Base-by-base conservation (phyloP, 2,329 filamentous ascomycete genomes). In the Nigrograna mackinnonii region DNA sequence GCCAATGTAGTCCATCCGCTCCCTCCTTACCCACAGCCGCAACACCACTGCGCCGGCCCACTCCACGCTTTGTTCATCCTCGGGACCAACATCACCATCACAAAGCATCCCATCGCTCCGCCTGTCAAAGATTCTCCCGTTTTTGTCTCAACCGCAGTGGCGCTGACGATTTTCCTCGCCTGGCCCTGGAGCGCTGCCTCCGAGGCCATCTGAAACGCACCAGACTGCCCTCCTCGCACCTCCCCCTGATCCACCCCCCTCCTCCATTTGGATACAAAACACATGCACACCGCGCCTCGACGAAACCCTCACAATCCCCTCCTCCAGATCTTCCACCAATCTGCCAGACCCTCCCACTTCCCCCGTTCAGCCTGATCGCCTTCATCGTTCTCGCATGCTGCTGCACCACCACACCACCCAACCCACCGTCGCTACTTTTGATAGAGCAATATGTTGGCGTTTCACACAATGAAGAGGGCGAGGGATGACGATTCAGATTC, bases 401-500 rank as follows among this genome's bases (percentile, higher is more conserved):
- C 31, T 14, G 9, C 11, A 12, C 31, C 11, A 11, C 2, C 16
- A 33, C 28, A 19, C 30, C 19, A 12, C 20, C 19, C 44, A 35
- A 22, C 6, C 28, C 19, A 9, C 38, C 16, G 19, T 18, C 13
- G 37, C 37, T 30, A 17, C 4, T 16, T 39, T 24, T 16, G 33
- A n/a, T 14, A 37, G 13, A 7, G 21, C 30, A 47, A 21, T 37
- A 68, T 67, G 64, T 56, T 66, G 38, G 46, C 58, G 44, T 63
- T 62, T 47, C 58, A 63, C 9, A 47, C 50, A 28, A 56, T 55
- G 54, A 46, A 68, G 51, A 61, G 65, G 24, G 49, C 52, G 12
- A 53, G 65, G 38, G 65, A 65, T 19, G 60, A 63, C 46, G 64
- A 66, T 38, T 62, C 58, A 5, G 61, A 66, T 37, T 57, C 50